phyloP scores from a whole-genome alignment of 495 filamentous ascomycete genomes.

The Neurospora tetraspora region DNA sequence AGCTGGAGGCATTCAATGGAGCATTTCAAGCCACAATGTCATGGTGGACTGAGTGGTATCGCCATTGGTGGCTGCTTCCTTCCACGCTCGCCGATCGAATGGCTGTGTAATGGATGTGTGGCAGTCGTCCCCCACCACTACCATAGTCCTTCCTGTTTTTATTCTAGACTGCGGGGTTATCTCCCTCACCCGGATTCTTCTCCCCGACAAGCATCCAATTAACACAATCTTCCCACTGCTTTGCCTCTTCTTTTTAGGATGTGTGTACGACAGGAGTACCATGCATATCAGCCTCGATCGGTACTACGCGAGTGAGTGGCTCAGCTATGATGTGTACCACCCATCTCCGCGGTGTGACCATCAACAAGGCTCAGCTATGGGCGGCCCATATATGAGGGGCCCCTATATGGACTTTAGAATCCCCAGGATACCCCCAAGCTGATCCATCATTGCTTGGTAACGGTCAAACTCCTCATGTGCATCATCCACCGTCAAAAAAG shows the following conservation, averaged over 20 bases:
- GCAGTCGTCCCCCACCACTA: background rate
- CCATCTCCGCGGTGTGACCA: background rate
- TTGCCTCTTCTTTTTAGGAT: background rate
- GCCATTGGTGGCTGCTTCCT: background rate
- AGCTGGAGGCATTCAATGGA: background rate
- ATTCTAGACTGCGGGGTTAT: background rate
- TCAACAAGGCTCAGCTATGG: background rate
- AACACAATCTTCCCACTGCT: background rate
- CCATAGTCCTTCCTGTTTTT: background rate
- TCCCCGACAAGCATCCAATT: background rate
- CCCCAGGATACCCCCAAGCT: background rate
- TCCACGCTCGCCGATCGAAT: background rate
- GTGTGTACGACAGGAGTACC: background rate
- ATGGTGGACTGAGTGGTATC: background rate
- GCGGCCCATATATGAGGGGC: background rate
- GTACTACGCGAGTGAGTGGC: background rate
- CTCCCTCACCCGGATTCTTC: background rate
- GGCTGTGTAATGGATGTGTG: background rate
- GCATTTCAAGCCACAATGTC: background rate
- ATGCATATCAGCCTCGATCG: background rate
- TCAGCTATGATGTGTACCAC: background rate
- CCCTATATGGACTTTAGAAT: background rate
- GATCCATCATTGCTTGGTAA: background rate
- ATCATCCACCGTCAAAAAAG: background rate
- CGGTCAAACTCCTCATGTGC: background rate